These are phyloP conservation scores for Taiozyma sp. DNA, from an alignment of 1,139 yeast genomes.

Conservation along the genomic window DNA sequence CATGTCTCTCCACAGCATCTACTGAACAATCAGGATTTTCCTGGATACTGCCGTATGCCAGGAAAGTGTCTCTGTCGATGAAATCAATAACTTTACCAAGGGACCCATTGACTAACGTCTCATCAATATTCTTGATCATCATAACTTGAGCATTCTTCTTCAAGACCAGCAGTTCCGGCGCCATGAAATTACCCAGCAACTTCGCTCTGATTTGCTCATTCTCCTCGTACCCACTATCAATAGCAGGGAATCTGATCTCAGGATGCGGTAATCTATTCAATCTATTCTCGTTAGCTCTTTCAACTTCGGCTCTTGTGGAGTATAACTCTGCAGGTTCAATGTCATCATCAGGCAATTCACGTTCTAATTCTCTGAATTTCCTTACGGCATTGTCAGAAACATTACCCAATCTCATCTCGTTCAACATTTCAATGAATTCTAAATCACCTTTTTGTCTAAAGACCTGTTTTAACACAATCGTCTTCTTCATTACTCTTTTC, in stretches of 20 bases:
- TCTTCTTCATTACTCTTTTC: constrained; percentile 58
- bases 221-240: constrained; percentile 57
- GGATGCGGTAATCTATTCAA: constrained; percentile 39
- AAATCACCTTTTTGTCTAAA: constrained; percentile 87
- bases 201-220: constrained; percentile 39
- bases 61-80: constrained; percentile 50
- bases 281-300: constrained; percentile 61
- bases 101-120: constrained; percentile 86
- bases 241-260: constrained; percentile 49
- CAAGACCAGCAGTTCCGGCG: constrained; percentile 57
- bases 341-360: constrained; percentile 64
- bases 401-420: constrained; percentile 77
- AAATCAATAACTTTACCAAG: constrained; percentile 83
- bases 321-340: constrained; percentile 84
- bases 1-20: constrained; percentile 19
- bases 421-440: constrained; percentile 76
- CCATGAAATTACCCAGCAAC: constrained; percentile 62
- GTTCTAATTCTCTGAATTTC: constrained; percentile 50
- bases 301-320: constrained; percentile 84
- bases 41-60: constrained; percentile 29
- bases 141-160: constrained; percentile 91
- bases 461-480: constrained; percentile 73
- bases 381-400: constrained; percentile 50
- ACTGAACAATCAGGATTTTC: constrained; percentile 15
- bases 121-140: constrained; percentile 91